Evolutionary conservation across 805 yeast species (phyloP).

Genomic region (Kodamaea kakaduensis): DNA sequence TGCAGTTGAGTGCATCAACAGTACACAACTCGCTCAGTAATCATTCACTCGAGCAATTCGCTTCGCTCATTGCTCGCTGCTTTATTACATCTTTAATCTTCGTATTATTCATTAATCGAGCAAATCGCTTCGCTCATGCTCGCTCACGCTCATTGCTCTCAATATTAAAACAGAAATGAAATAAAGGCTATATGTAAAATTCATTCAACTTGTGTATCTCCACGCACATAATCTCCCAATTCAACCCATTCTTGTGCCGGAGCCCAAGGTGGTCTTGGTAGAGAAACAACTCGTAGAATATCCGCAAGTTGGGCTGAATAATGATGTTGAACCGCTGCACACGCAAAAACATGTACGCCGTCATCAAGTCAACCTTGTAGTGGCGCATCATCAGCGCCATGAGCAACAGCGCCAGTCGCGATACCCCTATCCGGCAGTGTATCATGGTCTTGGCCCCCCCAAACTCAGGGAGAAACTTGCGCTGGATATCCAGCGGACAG

Average conservation of each 20-base stretch:
- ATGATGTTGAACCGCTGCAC: slow-evolving; percentile 39
- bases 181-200: slow-evolving; percentile 18
- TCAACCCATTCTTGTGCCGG: slow-evolving; percentile 13
- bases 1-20: too few species aligned
- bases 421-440: slow-evolving; percentile 42
- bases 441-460: slow-evolving; percentile 19
- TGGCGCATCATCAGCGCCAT: slow-evolving; percentile 38
- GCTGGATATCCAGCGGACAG: slow-evolving; percentile 28
- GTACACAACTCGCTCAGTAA: too few species aligned
- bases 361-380: slow-evolving; percentile 24
- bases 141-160: not conserved
- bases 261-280: slow-evolving; percentile 23
- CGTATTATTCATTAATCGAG: too few species aligned
- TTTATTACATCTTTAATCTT: too few species aligned
- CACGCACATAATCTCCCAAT: slow-evolving; percentile 29
- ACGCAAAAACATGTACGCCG: slow-evolving; percentile 35
- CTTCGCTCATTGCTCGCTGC: too few species aligned
- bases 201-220: slow-evolving; percentile 28
- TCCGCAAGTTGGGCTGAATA: slow-evolving; percentile 38
- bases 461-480: slow-evolving; percentile 20
- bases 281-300: slow-evolving; percentile 35
- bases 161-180: slow-evolving; percentile 6
- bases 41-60: too few species aligned
- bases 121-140: not conserved
- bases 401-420: slow-evolving; percentile 39